phyloP scores from a whole-genome alignment of 2,329 filamentous ascomycete genomes.

The Phaeophleospora eucalypticola region DNA sequence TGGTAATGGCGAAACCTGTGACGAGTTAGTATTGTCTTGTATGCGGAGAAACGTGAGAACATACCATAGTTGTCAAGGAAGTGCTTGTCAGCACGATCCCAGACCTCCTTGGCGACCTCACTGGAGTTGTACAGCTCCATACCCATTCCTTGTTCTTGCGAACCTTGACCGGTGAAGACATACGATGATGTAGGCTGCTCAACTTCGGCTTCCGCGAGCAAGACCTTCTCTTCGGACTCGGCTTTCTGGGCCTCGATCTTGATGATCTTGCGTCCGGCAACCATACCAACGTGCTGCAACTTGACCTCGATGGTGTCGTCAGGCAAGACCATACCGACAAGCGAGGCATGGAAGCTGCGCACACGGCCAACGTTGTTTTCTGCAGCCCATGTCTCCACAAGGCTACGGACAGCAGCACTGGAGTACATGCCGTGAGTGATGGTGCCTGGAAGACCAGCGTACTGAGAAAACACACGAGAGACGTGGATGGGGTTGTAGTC shows the following conservation, averaged over 20 bases:
- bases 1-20: conserved; percentile 86
- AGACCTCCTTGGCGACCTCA: conserved; percentile 90
- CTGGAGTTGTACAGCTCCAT: conserved; percentile 98
- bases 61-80: conserved; percentile 97
- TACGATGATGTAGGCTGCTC: conserved; percentile 96
- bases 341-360: conserved; percentile 90
- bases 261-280: conserved; percentile 97
- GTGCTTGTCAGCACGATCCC: conserved; percentile 96
- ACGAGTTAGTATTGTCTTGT: conserved; percentile 10
- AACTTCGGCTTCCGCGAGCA: conserved; percentile 92
- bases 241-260: conserved; percentile 96
- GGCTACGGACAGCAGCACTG: conserved; percentile 87
- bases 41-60: too few relatives aligned
- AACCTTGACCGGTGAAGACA: conserved; percentile 96
- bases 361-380: conserved; percentile 98
- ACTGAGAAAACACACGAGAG: conserved; percentile 91
- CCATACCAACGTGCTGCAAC: conserved; percentile 95
- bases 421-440: conserved; percentile 99
- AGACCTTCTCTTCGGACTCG: conserved; percentile 93
- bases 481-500: conserved; percentile 99
- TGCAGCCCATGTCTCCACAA: conserved; percentile 97
- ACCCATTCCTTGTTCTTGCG: conserved; percentile 98
- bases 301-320: conserved; percentile 94
- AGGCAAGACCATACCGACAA: conserved; percentile 98
- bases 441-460: conserved; percentile 90